Percentiles rank a stretch among this genome's conserved stretches.
Conservation (phyloP, 345 rosid species). For the Eutrema japonicum region DNA sequence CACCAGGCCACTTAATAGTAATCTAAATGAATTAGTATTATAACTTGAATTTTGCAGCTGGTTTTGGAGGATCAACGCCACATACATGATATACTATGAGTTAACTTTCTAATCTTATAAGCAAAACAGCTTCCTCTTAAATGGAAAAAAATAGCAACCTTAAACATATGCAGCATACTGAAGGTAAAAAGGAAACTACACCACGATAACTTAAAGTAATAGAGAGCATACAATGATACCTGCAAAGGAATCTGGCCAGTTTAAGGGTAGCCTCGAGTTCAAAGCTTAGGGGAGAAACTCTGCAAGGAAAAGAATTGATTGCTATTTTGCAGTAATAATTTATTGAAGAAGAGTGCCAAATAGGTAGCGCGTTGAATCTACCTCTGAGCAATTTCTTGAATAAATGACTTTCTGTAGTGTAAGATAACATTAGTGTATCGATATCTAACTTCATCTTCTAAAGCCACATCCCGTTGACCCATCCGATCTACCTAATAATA, state of each 20-base stretch:
- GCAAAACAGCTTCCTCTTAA: neutral
- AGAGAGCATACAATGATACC: slow-evolving; percentile 52
- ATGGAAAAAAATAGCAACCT: neutral
- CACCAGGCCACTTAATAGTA: neutral
- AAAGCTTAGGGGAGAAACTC: slow-evolving; percentile 97
- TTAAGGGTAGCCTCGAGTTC: slow-evolving; percentile 96
- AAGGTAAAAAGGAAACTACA: slow-evolving; percentile 8
- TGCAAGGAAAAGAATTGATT: slow-evolving; percentile 48
- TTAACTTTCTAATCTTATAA: neutral
- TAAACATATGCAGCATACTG: slow-evolving; percentile 18
- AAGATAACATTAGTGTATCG: slow-evolving; percentile 76
- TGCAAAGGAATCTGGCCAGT: slow-evolving; percentile 96
- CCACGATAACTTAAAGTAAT: neutral
- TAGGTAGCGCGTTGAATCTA: slow-evolving; percentile 32
- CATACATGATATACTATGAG: neutral
- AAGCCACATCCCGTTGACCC: slow-evolving; percentile 70
- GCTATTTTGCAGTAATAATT: slow-evolving; percentile 18
- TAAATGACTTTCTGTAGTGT: slow-evolving; percentile 93
- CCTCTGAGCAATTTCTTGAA: slow-evolving; percentile 95
- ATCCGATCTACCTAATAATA: slow-evolving; percentile 73
- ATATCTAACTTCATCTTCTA: slow-evolving; percentile 85
- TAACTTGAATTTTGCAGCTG: neutral
- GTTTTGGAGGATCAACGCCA: neutral
- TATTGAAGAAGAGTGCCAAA: slow-evolving; percentile 29
- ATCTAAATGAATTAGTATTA: neutral